Evolutionary conservation across 441 rosid genomes (phyloP), one percentile per base, ranked within the genome.

Genomic region (Erodium moschatum): DNA sequence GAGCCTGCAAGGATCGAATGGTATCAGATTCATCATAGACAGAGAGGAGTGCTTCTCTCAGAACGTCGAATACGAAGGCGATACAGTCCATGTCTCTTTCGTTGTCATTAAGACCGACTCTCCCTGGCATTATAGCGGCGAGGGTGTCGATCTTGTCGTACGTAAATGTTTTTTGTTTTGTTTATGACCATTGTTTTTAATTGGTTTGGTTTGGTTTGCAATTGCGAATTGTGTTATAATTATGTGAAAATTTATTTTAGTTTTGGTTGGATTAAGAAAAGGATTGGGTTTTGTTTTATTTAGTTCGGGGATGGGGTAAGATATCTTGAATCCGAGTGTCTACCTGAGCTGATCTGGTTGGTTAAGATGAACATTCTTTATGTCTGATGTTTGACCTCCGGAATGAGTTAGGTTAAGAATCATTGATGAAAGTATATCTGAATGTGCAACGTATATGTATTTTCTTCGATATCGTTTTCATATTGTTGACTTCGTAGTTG

Each of bases 41-140:
- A 82, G 85, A 70, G 96, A 87, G 74, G 96, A 89, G 67, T 89
- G 96, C 64, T 80, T 87, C 81, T 82, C 90, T 67, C 81, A 85
- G 69, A 79, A 89, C 77, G 87, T 87, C 67, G 77, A 89, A 68
- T 87, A 84, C 66, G 89, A 82, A 61, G 89, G 90, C 31, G 92
- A 85, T 66, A 82, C 84, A 0, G 80, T 87, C 72, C 90, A 87
- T 70, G 78, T 67, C 56, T 89, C 92, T 0, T 87, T 85, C 72
- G 91, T 87, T 1, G 87, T 89, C 56, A 72, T 89, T 54, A 85
- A 85, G 85, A 72, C 77, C 3, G 90, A 89, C 35, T 78, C 87
- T 0, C 68, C 90, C 31, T 87, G 91, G 91, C 86, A 81, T 74
- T 75, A 74, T 67, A 77, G 69, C 64, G 74, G 79, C 10, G 85